Evolutionary conservation across 768 basidiomycete genomes (phyloP).

Genomic region (Cyathus striatus): DNA sequence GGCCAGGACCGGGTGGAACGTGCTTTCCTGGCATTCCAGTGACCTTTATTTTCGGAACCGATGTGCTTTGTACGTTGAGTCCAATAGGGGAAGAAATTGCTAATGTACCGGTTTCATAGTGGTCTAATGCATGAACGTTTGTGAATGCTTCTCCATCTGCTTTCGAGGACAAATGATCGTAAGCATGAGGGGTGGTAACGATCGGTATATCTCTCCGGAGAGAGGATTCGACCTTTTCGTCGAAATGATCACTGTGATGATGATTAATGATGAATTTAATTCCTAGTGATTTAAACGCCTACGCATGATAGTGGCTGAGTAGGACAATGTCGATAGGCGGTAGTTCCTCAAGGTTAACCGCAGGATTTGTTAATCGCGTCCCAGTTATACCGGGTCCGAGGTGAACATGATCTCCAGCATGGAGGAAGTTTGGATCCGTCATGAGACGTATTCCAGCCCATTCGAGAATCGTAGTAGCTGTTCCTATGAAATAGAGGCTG

Average conservation of each 20-base stretch:
- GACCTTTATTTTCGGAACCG: constrained; percentile 3
- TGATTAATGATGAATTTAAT: background rate
- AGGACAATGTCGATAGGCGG: constrained; percentile 3
- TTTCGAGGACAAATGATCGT: constrained; percentile 3
- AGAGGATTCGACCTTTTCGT: constrained; percentile 1
- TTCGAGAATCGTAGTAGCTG: constrained; percentile 3
- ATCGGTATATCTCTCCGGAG: constrained; percentile 5
- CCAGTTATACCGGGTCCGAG: constrained; percentile 4
- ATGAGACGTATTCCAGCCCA: constrained; percentile 4
- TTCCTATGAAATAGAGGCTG: constrained; percentile 4
- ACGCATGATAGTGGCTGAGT: constrained; percentile 6
- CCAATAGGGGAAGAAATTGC: background rate
- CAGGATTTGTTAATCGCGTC: constrained; percentile 3
- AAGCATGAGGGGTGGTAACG: constrained; percentile 5
- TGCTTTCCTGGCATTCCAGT: constrained; percentile 7
- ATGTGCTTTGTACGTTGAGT: background rate
- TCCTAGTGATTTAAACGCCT: background rate
- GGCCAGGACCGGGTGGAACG: constrained; percentile 5
- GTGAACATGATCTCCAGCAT: constrained; percentile 6
- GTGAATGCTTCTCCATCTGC: constrained; percentile 1
- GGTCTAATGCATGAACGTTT: constrained; percentile 1
- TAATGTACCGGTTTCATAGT: constrained; percentile 2
- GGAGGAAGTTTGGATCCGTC: constrained; percentile 7
- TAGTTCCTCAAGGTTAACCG: constrained; percentile 4
- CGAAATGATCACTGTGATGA: constrained; percentile 4